Conservation (phyloP, 164 flowering plant species). For the Cinnamomum micranthum region DNA sequence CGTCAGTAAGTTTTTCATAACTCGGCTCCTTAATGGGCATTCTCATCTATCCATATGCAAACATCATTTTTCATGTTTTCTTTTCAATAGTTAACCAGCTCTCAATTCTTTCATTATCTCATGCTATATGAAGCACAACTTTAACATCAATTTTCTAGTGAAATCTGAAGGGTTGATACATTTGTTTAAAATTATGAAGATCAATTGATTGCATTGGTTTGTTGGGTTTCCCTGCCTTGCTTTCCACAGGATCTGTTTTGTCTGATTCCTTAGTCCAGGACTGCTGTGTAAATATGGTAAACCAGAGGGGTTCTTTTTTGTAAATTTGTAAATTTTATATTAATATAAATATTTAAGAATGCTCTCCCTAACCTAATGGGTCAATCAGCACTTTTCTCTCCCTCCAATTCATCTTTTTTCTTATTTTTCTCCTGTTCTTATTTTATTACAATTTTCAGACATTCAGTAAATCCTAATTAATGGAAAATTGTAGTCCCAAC, state of each 20-base stretch:
- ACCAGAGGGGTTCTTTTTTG: too few species aligned
- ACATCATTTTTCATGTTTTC: not conserved
- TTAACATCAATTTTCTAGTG: not conserved
- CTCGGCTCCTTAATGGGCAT: not conserved
- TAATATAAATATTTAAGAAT: too few species aligned
- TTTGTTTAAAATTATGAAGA: not conserved
- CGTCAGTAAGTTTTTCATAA: conserved; percentile 53
- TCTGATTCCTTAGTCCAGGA: not conserved
- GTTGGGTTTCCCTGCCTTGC: not conserved
- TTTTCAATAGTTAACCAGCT: too few species aligned
- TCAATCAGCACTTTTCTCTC: too few species aligned
- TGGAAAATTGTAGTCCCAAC: too few species aligned
- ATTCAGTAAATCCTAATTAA: too few species aligned
- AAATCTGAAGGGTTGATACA: not conserved
- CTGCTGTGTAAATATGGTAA: not conserved
- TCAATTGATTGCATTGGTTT: not conserved
- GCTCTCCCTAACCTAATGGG: too few species aligned
- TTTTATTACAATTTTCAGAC: too few species aligned
- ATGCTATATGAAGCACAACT: not conserved
- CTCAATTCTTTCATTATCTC: not conserved
- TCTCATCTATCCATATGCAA: not conserved
- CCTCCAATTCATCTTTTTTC: too few species aligned
- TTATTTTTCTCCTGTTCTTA: too few species aligned
- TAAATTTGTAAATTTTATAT: too few species aligned
- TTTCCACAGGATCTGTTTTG: not conserved